Percentiles rank a stretch among this genome's conserved stretches.
These are phyloP conservation scores for Colletotrichum kahawae DNA, from an alignment of 2,329 filamentous ascomycete species.

Conservation along the genomic window DNA sequence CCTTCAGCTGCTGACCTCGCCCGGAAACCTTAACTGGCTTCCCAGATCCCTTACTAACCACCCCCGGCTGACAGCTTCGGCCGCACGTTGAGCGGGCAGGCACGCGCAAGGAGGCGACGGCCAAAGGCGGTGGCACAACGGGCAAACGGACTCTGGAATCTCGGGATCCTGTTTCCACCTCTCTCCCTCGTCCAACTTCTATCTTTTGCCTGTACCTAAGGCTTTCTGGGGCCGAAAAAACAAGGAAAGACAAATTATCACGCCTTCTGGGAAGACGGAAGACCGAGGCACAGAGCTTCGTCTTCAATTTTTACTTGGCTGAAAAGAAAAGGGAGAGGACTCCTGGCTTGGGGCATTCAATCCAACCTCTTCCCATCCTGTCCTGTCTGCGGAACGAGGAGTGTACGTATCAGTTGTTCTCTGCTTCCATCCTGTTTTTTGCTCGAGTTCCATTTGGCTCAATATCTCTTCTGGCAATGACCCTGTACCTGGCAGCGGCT, in stretches of 20 bases:
- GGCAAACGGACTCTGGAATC: slow-evolving; percentile 19
- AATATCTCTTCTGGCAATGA: slow-evolving; percentile 11
- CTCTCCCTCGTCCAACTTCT: slow-evolving; percentile 12
- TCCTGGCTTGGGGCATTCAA: slow-evolving; percentile 13
- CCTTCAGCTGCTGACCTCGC: neutral
- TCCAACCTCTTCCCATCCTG: slow-evolving; percentile 23
- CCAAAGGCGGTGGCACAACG: slow-evolving; percentile 13
- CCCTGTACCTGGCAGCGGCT: slow-evolving; percentile 19
- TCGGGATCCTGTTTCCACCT: slow-evolving; percentile 21
- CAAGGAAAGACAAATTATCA: neutral
- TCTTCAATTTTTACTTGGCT: slow-evolving; percentile 51
- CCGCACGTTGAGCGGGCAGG: neutral
- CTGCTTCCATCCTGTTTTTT: slow-evolving; percentile 34
- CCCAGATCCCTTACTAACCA: neutral
- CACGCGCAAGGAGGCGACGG: neutral
- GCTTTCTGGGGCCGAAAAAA: slow-evolving; percentile 17
- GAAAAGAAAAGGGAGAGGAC: slow-evolving; percentile 13
- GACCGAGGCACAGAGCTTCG: slow-evolving; percentile 68
- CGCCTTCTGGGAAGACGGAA: slow-evolving; percentile 11
- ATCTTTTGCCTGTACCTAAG: slow-evolving; percentile 24
- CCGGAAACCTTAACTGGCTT: slow-evolving; percentile 4
- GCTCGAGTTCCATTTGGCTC: slow-evolving; percentile 2
- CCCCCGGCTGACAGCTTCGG: slow-evolving; percentile 3
- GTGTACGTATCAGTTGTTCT: slow-evolving; percentile 60
- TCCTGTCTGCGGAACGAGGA: slow-evolving; percentile 36